A percentile compares a stretch with the other conserved stretches of the same genome.
Evolutionary conservation across 176 grass and related monocot genomes (phyloP).

Genomic region (Canna indica): DNA sequence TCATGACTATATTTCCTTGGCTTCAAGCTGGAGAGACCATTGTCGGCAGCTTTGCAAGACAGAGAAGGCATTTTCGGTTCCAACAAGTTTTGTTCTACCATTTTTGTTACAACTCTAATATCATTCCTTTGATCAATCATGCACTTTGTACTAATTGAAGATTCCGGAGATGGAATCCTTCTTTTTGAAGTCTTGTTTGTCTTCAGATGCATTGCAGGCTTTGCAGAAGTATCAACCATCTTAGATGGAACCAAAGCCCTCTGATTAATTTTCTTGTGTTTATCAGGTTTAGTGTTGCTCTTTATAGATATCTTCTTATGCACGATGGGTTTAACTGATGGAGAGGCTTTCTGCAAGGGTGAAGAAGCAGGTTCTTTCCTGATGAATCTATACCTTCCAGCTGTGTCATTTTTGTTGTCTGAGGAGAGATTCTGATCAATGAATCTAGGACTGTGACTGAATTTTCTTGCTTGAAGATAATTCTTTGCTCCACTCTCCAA

Average conservation of each 20-base stretch:
- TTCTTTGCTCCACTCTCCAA: slow-evolving; percentile 25
- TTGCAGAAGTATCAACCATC: slow-evolving; percentile 16
- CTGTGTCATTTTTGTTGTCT: slow-evolving; percentile 9
- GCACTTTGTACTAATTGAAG: no score
- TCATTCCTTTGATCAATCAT: no score
- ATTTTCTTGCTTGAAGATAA: slow-evolving; percentile 22
- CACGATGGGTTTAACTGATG: slow-evolving; percentile 18
- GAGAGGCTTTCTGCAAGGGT: slow-evolving; percentile 21
- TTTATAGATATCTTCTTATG: slow-evolving; percentile 21
- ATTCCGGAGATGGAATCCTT: no score
- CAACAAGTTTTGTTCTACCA: slow-evolving; percentile 14
- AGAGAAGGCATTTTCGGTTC: slow-evolving; percentile 14
- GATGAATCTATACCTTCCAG: not conserved
- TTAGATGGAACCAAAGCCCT: slow-evolving; percentile 20
- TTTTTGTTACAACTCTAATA: no score
- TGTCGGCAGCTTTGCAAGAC: slow-evolving; percentile 14
- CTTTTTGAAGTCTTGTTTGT: slow-evolving; percentile 19
- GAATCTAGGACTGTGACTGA: slow-evolving; percentile 22
- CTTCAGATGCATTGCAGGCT: slow-evolving; percentile 21
- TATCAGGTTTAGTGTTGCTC: slow-evolving; percentile 26
- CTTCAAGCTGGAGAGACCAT: slow-evolving; percentile 8
- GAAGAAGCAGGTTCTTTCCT: slow-evolving; percentile 16
- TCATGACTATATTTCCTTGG: not conserved
- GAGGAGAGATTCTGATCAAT: slow-evolving; percentile 8
- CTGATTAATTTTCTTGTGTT: slow-evolving; percentile 27